Evolutionary conservation across 106 monocot species (phyloP).

Genomic region (Platanthera guangdongensis): DNA sequence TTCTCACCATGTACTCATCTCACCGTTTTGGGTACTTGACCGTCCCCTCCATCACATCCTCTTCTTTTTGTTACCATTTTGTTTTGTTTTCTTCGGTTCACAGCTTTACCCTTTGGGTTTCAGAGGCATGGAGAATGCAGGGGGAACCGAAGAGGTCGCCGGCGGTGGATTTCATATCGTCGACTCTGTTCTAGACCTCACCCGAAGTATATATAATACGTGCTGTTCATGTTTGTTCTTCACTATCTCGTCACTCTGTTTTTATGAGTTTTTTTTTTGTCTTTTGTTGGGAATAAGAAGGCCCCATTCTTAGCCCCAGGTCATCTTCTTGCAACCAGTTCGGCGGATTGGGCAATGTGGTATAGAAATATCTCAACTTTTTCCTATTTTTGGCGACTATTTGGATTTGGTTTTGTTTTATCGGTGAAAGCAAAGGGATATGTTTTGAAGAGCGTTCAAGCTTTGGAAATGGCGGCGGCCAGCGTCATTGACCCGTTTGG

Average conservation of each 20-base stretch:
- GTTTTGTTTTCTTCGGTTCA: background rate
- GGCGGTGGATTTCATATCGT: slow-evolving; percentile 44
- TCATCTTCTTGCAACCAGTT: slow-evolving; percentile 34
- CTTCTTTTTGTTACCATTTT: background rate
- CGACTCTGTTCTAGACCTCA: slow-evolving; percentile 47
- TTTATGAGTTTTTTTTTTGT: slow-evolving; percentile 8
- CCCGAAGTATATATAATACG: slow-evolving; percentile 24
- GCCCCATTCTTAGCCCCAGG: slow-evolving; percentile 59
- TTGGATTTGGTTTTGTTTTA: slow-evolving; percentile 5
- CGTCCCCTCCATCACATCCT: background rate
- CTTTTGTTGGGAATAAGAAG: slow-evolving; percentile 15
- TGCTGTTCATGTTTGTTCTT: background rate
- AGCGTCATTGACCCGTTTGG: slow-evolving; percentile 28
- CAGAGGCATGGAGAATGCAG: slow-evolving; percentile 25
- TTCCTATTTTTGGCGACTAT: background rate
- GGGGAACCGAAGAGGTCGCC: slow-evolving; percentile 12
- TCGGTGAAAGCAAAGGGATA: background rate
- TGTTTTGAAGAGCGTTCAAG: slow-evolving; percentile 24
- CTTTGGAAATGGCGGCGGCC: slow-evolving; percentile 24
- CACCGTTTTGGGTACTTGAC: slow-evolving; percentile 27
- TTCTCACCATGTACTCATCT: slow-evolving; percentile 42
- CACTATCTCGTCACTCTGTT: background rate
- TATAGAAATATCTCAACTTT: slow-evolving; percentile 4
- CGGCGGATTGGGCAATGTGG: slow-evolving; percentile 31
- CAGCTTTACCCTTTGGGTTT: slow-evolving; percentile 7